A percentile compares a stretch with the other conserved stretches of the same genome.
Conservation (phyloP, 495 filamentous ascomycete genomes). For the Hypoxylon fragiforme region DNA sequence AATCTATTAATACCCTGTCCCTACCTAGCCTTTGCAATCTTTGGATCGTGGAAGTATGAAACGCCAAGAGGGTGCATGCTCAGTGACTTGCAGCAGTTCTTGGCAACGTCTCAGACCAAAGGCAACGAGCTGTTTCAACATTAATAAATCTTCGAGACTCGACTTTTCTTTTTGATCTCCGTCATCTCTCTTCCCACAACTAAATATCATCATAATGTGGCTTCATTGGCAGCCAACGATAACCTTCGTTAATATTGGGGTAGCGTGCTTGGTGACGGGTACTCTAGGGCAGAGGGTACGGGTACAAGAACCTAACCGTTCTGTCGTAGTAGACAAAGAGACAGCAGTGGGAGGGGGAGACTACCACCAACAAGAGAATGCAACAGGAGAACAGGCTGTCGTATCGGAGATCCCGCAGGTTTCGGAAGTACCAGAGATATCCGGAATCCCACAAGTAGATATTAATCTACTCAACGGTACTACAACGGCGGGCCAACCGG, state of each 20-base stretch:
- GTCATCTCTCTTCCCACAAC: not conserved
- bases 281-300: constrained; percentile 20
- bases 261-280: constrained; percentile 8
- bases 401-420: constrained; percentile 31
- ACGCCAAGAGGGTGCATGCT: constrained; percentile 27
- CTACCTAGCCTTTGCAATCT: not conserved
- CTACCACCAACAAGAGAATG: constrained; percentile 14
- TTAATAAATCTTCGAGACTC: constrained; percentile 11
- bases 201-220: constrained; percentile 9
- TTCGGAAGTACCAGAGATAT: constrained; percentile 13
- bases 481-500: constrained; percentile 10
- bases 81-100: constrained; percentile 13
- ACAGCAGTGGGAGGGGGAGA: constrained; percentile 8
- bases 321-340: constrained; percentile 12
- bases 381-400: constrained; percentile 16
- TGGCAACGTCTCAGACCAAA: constrained; percentile 30
- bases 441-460: constrained; percentile 39
- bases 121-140: not conserved
- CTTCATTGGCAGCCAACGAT: constrained; percentile 4
- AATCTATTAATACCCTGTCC: too few species aligned
- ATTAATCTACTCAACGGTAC: constrained; percentile 37
- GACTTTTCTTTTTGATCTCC: not conserved
- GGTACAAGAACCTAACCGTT: constrained; percentile 10
- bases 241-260: constrained; percentile 10
- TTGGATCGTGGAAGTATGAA: constrained; percentile 17